A percentile compares a stretch with the other conserved stretches of the same genome.
Conservation (phyloP, 768 basidiomycete genomes). For the Boletus rufocinnamomeus region DNA sequence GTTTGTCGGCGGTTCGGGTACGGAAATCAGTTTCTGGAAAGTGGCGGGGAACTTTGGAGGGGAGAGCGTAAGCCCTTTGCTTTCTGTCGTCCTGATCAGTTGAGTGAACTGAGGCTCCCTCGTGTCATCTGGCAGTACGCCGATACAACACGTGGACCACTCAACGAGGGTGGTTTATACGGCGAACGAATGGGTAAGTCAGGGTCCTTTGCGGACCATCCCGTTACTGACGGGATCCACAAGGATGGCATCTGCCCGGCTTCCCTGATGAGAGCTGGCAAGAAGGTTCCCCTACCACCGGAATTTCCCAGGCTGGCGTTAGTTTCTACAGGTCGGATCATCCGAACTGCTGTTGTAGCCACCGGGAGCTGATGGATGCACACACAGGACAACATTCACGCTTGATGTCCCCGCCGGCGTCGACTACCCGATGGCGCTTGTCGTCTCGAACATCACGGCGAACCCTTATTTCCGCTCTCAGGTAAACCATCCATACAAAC, state of each 20-base stretch:
- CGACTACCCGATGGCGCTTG: conserved; percentile 50
- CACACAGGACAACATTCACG: conserved; percentile 37
- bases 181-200: conserved; percentile 49
- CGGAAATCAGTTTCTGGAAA: conserved; percentile 48
- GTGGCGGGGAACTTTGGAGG: conserved; percentile 52
- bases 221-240: conserved; percentile 6
- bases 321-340: conserved; percentile 45
- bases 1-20: conserved; percentile 43
- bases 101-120: not conserved
- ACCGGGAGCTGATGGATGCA: not conserved
- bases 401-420: conserved; percentile 46
- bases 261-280: conserved; percentile 52
- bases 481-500: conserved; percentile 17
- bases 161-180: conserved; percentile 61
- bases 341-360: not conserved
- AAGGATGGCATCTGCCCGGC: conserved; percentile 58
- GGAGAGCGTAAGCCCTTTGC: conserved; percentile 37
- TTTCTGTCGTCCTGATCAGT: not conserved
- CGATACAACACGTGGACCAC: conserved; percentile 52
- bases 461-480: conserved; percentile 44
- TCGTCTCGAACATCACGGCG: conserved; percentile 46
- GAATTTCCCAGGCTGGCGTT: conserved; percentile 46
- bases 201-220: not conserved
- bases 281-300: conserved; percentile 42
- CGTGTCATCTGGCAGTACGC: conserved; percentile 36